Evolutionary conservation across 352 stramenopile genomes (phyloP), one percentile per base, ranked within the genome.

Genomic region (Phytophthora capsici): DNA sequence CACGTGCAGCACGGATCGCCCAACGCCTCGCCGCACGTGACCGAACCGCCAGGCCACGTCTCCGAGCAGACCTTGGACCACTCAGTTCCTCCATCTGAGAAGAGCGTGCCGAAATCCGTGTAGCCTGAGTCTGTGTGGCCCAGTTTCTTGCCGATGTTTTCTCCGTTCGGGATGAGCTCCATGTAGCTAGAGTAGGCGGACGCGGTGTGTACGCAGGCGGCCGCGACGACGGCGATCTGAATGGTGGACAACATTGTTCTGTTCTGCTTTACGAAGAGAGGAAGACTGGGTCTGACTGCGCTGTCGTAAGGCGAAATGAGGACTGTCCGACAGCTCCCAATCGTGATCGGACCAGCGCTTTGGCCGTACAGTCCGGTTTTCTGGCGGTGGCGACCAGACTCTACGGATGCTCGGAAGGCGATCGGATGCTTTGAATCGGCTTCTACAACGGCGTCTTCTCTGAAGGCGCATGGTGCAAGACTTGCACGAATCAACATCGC

Each of bases 71-170:
- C 71, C 17, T 63, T 70, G 54, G 47, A 54, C 77, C 77, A 86
- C 20, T 74, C 55, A 8, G 55, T 69, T 16, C 61, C 65, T 8
- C 53, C 41, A 22, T 81, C 68, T 40, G 69, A 75, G 52, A 83
- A 86, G 40, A 84, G 63, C 37, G 49, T 72, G 54, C 74, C 77
- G 49, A 86, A 86, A 23, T 75, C 71, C 14, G 77, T 83, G 65
- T 82, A 78, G n/a, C 56, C 55, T 19, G 38, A n/a, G 19, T 54
- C 53, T 13, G 53, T 59, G 60, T 86, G 77, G 17, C 74, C 74
- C 37, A 86, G 57, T 32, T 41, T 12, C 65, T 80, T 79, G 43
- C 72, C 74, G 51, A 86, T 71, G 32, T 40, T 72, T 3, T 76
- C 58, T 52, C 77, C 77, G 66, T 86, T 86, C 9, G 77, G 77